These are phyloP conservation scores for Pseudoneurospora amorphoporcata DNA, from an alignment of 495 filamentous ascomycete genomes.

Conservation along the genomic window DNA sequence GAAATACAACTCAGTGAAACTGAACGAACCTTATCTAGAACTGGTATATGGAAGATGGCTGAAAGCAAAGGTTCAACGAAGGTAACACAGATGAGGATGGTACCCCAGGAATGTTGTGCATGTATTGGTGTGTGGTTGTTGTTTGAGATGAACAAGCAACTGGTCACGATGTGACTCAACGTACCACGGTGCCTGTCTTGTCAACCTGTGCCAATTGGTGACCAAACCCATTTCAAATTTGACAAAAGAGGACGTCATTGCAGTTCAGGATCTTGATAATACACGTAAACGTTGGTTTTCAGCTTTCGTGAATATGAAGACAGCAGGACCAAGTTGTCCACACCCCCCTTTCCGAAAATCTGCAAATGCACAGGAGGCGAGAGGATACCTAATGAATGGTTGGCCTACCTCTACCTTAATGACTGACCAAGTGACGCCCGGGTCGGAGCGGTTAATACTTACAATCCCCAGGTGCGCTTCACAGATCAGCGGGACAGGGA, in stretches of 20 bases:
- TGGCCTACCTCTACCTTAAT: neutral
- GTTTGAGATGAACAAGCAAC: neutral
- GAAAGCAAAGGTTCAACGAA: neutral
- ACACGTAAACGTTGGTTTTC: neutral
- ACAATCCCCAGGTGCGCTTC: neutral
- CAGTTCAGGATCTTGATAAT: neutral
- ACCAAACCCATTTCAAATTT: neutral
- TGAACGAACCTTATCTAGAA: neutral
- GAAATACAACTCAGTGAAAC: neutral
- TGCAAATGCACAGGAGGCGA: neutral
- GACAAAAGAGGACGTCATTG: neutral
- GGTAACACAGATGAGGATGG: neutral
- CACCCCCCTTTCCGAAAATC: neutral
- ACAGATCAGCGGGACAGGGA: neutral
- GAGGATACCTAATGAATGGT: neutral
- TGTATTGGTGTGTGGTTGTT: neutral
- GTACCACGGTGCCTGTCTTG: neutral
- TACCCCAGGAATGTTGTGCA: neutral
- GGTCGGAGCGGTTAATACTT: neutral
- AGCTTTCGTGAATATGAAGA: neutral
- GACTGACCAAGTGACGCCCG: neutral
- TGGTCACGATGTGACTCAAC: neutral
- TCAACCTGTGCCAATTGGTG: neutral
- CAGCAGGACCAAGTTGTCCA: neutral
- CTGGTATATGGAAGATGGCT: neutral